phyloP scores from a whole-genome alignment of 371 early-diverging fungal genomes.

The Lichtheimia ramosa region DNA sequence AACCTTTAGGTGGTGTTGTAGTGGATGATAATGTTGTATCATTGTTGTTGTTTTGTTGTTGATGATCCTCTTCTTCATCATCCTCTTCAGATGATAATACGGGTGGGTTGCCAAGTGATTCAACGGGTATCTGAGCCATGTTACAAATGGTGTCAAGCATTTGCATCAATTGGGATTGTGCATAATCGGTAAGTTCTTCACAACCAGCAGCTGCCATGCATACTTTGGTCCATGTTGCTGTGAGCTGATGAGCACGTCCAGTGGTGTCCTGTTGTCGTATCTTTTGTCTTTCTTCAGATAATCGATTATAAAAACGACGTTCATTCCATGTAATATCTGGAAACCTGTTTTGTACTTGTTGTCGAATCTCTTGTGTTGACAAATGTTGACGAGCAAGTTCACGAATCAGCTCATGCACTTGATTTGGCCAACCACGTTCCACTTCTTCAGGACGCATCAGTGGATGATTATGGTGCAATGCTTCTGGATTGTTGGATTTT shows the following conservation, averaged over 20 bases:
- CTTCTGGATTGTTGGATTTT: conserved; percentile 62
- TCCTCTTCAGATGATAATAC: conserved; percentile 1
- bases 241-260: conserved; percentile 46
- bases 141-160: conserved; percentile 38
- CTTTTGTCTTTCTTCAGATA: conserved; percentile 63
- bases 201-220: conserved; percentile 45
- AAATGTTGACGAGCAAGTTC: conserved; percentile 54
- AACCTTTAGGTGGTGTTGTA: conserved; percentile 31
- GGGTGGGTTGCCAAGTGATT: conserved; percentile 4
- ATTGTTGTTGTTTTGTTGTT: conserved; percentile 3
- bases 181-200: conserved; percentile 49
- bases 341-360: conserved; percentile 51
- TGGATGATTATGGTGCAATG: conserved; percentile 58
- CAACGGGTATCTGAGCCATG: conserved; percentile 25
- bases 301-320: conserved; percentile 62
- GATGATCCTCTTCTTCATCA: neutral
- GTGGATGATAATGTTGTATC: conserved; percentile 6
- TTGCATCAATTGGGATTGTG: conserved; percentile 40
- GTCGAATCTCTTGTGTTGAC: conserved; percentile 58
- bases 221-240: conserved; percentile 29
- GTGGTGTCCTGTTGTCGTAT: conserved; percentile 56
- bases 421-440: conserved; percentile 60
- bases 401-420: conserved; percentile 57
- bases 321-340: conserved; percentile 63
- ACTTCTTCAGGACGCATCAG: conserved; percentile 63